These are phyloP conservation scores for Leptosphaerulina australis DNA, from an alignment of 2,329 filamentous ascomycete species.

Conservation along the genomic window DNA sequence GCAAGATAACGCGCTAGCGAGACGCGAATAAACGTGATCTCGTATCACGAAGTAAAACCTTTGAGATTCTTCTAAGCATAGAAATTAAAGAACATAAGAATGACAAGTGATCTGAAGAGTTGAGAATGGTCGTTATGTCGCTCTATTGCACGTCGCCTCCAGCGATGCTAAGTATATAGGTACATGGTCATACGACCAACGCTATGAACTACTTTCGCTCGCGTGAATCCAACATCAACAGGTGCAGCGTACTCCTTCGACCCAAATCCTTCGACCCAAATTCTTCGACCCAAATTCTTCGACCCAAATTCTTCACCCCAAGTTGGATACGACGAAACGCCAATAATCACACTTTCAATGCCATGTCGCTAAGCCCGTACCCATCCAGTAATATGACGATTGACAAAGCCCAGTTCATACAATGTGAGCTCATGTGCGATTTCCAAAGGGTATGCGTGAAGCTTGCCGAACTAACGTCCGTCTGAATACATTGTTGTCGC, in stretches of 20 bases:
- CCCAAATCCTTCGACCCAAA: no score
- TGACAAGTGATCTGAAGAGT: no score
- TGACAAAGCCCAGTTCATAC: conserved; percentile 40
- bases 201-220: conserved; percentile 2
- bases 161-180: conserved; percentile 13
- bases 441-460: conserved; percentile 46
- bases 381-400: conserved; percentile 27
- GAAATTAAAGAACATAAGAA: no score
- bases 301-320: no score
- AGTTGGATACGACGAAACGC: conserved; percentile 28
- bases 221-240: background rate
- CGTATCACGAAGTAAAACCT: no score
- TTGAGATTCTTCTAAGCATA: no score
- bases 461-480: conserved; percentile 3
- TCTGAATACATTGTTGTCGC: conserved; percentile 9
- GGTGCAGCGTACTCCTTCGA: no score
- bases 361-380: conserved; percentile 32
- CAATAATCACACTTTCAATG: conserved; percentile 35
- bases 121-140: background rate
- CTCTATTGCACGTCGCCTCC: background rate
- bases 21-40: conserved; percentile 21
- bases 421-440: conserved; percentile 33
- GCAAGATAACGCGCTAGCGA: conserved; percentile 12
- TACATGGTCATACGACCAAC: conserved; percentile 13
- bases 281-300: no score